Conservation (phyloP, 1,139 yeast species). For the Blastobotrys aristatus region DNA sequence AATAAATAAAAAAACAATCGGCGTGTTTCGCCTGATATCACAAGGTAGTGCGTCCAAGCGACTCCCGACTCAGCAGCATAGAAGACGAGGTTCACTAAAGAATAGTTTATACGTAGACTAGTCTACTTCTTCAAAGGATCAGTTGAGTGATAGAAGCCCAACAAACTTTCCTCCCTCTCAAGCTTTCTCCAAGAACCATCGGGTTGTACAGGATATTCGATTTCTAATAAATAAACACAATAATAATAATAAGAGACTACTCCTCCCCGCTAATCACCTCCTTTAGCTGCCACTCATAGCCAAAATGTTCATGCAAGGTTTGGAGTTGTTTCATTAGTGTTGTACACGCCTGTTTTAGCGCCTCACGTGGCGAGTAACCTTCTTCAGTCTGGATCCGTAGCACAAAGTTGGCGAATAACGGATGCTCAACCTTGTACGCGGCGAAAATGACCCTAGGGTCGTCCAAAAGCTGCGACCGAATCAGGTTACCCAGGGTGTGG, state of each 20-base stretch:
- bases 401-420: slow-evolving; percentile 88
- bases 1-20: no score
- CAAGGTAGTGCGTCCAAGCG: no score
- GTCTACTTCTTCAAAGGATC: no score
- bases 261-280: slow-evolving; percentile 43
- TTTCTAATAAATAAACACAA: background rate
- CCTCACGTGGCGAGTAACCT: slow-evolving; percentile 86
- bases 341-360: slow-evolving; percentile 84
- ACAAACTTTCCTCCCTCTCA: no score
- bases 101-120: no score
- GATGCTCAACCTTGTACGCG: slow-evolving; percentile 97
- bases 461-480: slow-evolving; percentile 78
- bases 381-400: slow-evolving; percentile 95
- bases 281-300: slow-evolving; percentile 89
- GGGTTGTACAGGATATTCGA: background rate
- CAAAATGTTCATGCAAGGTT: slow-evolving; percentile 67
- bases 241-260: background rate
- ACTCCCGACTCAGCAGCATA: no score
- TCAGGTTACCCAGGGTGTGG: slow-evolving; percentile 88
- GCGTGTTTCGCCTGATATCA: no score
- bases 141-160: no score
- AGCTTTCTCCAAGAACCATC: no score
- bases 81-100: no score
- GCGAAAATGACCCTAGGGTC: slow-evolving; percentile 89
- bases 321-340: slow-evolving; percentile 75